Evolutionary conservation across 345 rosid species (phyloP), one percentile per base, ranked within the genome.

Genomic region (Salix udensis): DNA sequence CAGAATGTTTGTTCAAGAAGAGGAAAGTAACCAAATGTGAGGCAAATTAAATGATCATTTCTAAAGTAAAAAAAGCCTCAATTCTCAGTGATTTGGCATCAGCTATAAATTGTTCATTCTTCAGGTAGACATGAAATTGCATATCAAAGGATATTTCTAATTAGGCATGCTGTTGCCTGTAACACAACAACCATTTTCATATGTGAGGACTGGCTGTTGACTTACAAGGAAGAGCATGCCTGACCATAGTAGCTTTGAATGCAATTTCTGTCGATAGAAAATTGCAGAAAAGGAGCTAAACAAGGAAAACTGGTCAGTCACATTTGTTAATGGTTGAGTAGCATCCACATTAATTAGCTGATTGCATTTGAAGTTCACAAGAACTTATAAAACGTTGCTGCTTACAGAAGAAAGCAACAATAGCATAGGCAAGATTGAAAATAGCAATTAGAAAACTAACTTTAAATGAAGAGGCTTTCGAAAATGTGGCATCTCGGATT

Each of bases 381-480:
- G 13, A 12, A 9, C 62, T 8, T 23, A 4, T 55, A 55, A 55
- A 55, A 23, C 23, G 14, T n/a, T 55, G 28, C 10, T 58, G 24
- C 28, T 10, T 24, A 14, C 62, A 23, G 28, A 58, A 9, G 62
- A 58, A 58, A 58, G 23, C 28, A n/a, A 19, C 6, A 66, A 66
- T 66, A 67, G 11, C 36, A 42, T 12, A n/a, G 52, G 18, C 50
- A 58, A 58, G 21, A 76, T 24, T 55, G 65, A 62, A 15, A 62
- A 65, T 13, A 42, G 52, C 2, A 12, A 21, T n/a, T 50, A 19
- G 6, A 58, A 30, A 28, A 73, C 81, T 64, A 79, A 79, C 83
- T 79, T 83, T 15, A 68, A 36, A 53, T 70, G 70, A 73, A 83
- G 83, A 73, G 81, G 85, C 76, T 66, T 79, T 23, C 78, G 83